Percentiles rank a stretch among this genome's conserved stretches.
phyloP scores from a whole-genome alignment of 140 eudicot species.

The Senecio squalidus region DNA sequence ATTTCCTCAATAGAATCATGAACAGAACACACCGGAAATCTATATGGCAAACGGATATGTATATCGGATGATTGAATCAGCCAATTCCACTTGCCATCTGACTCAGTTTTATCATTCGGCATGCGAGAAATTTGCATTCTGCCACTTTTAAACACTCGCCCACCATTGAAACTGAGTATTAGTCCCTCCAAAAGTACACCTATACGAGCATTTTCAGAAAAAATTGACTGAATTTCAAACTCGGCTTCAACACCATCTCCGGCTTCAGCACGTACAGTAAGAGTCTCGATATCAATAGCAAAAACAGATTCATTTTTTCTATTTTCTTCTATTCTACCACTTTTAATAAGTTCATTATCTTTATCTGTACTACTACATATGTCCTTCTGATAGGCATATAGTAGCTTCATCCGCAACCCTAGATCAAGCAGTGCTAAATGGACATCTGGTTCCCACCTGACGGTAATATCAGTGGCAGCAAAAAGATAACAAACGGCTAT shows the following conservation, averaged over 20 bases:
- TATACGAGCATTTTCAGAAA: constrained; percentile 96
- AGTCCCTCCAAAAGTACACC: constrained; percentile 96
- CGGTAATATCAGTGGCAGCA: constrained; percentile 86
- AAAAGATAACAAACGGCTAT: constrained; percentile 86
- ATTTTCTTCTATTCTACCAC: constrained; percentile 47
- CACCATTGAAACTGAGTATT: constrained; percentile 58
- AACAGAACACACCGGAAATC: constrained; percentile 88
- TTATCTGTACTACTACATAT: constrained; percentile 21
- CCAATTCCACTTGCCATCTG: constrained; percentile 76
- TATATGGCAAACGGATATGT: constrained; percentile 83
- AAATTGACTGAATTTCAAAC: constrained; percentile 82
- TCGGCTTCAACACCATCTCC: constrained; percentile 96
- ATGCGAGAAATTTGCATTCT: constrained; percentile 94
- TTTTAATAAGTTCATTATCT: constrained; percentile 31
- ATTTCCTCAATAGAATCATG: constrained; percentile 93
- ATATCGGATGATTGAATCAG: constrained; percentile 93
- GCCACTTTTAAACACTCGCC: constrained; percentile 73
- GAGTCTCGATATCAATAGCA: constrained; percentile 89
- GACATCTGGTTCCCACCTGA: constrained; percentile 97
- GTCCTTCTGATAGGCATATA: constrained; percentile 51
- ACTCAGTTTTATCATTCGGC: constrained; percentile 54
- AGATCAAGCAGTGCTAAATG: constrained; percentile 80
- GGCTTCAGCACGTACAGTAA: constrained; percentile 76
- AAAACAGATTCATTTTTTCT: constrained; percentile 72
- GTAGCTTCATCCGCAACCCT: constrained; percentile 57